Percentiles rank a stretch among this genome's conserved stretches.
Evolutionary conservation across 441 rosid genomes (phyloP).

Genomic region (Corymbia calophylla): DNA sequence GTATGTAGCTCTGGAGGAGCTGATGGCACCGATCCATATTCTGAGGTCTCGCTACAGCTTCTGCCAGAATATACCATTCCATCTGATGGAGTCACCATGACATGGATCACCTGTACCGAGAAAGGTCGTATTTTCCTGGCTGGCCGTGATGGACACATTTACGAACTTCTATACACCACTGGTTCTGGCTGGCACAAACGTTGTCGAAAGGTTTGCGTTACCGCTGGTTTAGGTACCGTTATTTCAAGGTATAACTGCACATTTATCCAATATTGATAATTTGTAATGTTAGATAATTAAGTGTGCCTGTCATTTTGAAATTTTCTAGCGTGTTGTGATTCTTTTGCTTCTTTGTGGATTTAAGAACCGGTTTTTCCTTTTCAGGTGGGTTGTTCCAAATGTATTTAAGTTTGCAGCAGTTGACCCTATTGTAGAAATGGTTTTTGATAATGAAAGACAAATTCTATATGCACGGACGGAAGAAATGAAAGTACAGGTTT

Average conservation of each 20-base stretch:
- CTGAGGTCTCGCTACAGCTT: conserved; percentile 85
- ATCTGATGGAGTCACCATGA: conserved; percentile 96
- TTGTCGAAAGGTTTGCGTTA: conserved; percentile 89
- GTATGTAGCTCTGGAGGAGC: conserved; percentile 82
- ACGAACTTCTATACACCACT: conserved; percentile 75
- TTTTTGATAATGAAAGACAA: conserved; percentile 86
- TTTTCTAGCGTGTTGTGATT: neutral
- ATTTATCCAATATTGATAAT: neutral
- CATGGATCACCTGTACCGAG: conserved; percentile 73
- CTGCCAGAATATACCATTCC: conserved; percentile 85
- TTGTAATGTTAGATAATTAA: neutral
- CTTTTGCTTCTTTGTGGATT: neutral
- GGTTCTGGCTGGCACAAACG: conserved; percentile 90
- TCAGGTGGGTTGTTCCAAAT: conserved; percentile 95
- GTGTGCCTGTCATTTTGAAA: neutral
- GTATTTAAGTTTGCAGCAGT: conserved; percentile 92
- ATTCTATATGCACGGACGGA: conserved; percentile 87
- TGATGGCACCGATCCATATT: conserved; percentile 83
- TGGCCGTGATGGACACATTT: conserved; percentile 94
- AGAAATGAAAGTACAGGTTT: conserved; percentile 94
- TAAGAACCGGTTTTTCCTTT: neutral
- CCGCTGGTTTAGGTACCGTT: conserved; percentile 89
- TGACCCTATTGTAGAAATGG: conserved; percentile 90
- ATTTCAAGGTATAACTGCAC: conserved; percentile 62
- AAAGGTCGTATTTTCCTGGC: conserved; percentile 88